These are phyloP conservation scores for Leucoagaricus sp. DNA, from an alignment of 1,284 basidiomycete genomes.

Conservation along the genomic window DNA sequence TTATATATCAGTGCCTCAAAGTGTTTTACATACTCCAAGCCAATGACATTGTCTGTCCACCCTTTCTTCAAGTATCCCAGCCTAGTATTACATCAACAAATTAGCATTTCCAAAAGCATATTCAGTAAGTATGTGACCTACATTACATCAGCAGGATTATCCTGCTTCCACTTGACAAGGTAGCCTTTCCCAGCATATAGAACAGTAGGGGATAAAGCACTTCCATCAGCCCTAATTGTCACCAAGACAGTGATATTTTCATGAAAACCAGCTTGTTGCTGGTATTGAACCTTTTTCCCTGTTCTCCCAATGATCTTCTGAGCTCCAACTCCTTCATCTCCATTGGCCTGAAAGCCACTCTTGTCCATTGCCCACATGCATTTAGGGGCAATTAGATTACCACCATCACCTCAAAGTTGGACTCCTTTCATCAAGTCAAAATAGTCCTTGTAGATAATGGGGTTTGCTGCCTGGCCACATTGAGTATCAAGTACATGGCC, in stretches of 20 bases:
- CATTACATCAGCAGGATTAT: no score
- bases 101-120: no score
- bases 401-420: constrained; percentile 24
- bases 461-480: constrained; percentile 35
- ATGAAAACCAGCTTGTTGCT: no score
- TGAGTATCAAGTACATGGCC: constrained; percentile 30
- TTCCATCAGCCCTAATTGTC: no score
- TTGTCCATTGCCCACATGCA: constrained; percentile 37
- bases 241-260: no score
- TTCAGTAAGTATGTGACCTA: no score
- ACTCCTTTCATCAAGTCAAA: constrained; percentile 24
- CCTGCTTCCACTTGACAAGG: constrained; percentile 19
- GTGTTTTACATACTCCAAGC: constrained; percentile 36
- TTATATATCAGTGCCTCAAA: constrained; percentile 34
- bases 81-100: background rate
- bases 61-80: background rate
- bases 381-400: constrained; percentile 23
- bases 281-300: no score
- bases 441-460: constrained; percentile 22
- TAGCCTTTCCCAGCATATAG: constrained; percentile 27
- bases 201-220: constrained; percentile 22
- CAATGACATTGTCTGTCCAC: constrained; percentile 19
- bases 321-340: no score
- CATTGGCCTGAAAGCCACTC: no score
- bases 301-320: no score